Conservation (phyloP, 306 rosid species). For the Vigna nakashimae region DNA sequence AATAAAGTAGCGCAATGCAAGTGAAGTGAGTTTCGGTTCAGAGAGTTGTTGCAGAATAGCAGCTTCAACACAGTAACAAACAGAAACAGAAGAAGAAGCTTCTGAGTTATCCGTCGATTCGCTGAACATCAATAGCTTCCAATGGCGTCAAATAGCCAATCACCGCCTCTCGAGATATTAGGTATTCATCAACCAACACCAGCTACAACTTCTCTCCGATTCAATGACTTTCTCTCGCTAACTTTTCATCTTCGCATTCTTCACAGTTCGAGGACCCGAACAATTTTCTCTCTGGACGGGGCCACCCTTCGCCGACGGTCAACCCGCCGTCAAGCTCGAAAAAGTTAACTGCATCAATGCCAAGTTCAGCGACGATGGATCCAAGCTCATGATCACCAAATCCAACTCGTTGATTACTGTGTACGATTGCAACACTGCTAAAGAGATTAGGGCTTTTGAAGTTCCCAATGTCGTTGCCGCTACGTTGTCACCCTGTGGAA, state of each 20-base stretch:
- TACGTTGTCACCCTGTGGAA: slow-evolving; percentile 75
- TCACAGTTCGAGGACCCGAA: slow-evolving; percentile 76
- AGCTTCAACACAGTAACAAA: no score
- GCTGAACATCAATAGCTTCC: neutral
- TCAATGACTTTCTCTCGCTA: neutral
- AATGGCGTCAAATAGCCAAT: slow-evolving; percentile 64
- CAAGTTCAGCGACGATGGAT: slow-evolving; percentile 81
- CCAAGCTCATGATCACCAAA: slow-evolving; percentile 70
- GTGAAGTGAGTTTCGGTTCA: neutral
- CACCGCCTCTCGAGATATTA: slow-evolving; percentile 73
- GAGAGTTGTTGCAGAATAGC: neutral
- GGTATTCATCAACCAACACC: slow-evolving; percentile 51
- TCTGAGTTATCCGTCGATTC: no score
- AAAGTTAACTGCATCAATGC: slow-evolving; percentile 63
- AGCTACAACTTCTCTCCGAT: neutral
- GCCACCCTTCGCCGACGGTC: slow-evolving; percentile 67
- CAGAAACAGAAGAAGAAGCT: neutral
- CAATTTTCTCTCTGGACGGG: slow-evolving; percentile 85
- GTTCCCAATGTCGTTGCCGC: slow-evolving; percentile 68
- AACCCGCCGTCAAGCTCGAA: slow-evolving; percentile 71
- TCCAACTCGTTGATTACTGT: slow-evolving; percentile 59
- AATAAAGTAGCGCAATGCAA: neutral
- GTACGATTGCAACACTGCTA: slow-evolving; percentile 59
- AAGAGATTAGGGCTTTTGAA: slow-evolving; percentile 73
- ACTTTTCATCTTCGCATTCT: neutral